A percentile compares a stretch with the other conserved stretches of the same genome.
Evolutionary conservation across 208 protist species (phyloP).

Genomic region (Endotrypanum monterogeii): DNA sequence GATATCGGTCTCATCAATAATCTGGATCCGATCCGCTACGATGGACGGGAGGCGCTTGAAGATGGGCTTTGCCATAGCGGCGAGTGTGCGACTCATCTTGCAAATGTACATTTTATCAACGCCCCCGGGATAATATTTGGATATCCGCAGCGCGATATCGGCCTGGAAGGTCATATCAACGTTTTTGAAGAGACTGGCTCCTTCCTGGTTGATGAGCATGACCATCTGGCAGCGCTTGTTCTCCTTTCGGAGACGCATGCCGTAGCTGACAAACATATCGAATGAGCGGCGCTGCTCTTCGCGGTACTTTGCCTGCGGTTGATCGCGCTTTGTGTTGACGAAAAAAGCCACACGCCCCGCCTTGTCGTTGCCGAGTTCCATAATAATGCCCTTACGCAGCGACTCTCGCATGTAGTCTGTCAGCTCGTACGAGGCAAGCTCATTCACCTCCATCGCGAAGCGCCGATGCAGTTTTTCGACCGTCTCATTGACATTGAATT

Average conservation of each 20-base stretch:
- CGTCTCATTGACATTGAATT: slow-evolving; percentile 71
- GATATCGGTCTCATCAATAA: slow-evolving; percentile 47
- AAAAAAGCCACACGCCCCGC: slow-evolving; percentile 50
- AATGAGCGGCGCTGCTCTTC: slow-evolving; percentile 50
- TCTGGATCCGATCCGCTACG: slow-evolving; percentile 64
- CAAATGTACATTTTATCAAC: slow-evolving; percentile 78
- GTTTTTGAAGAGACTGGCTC: slow-evolving; percentile 58
- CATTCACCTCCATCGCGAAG: slow-evolving; percentile 57
- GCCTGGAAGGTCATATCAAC: slow-evolving; percentile 69
- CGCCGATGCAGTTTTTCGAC: slow-evolving; percentile 70
- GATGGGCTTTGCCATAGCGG: slow-evolving; percentile 58
- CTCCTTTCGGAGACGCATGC: slow-evolving; percentile 49
- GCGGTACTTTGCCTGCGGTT: slow-evolving; percentile 37
- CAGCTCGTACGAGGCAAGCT: slow-evolving; percentile 57
- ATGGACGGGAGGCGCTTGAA: slow-evolving; percentile 57
- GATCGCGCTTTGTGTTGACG: slow-evolving; percentile 52
- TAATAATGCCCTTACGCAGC: slow-evolving; percentile 60
- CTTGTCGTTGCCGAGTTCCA: slow-evolving; percentile 66
- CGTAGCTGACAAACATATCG: slow-evolving; percentile 78
- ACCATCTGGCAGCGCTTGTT: slow-evolving; percentile 55
- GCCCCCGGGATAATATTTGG: slow-evolving; percentile 66
- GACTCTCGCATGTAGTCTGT: slow-evolving; percentile 60
- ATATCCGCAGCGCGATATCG: slow-evolving; percentile 62
- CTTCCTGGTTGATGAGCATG: slow-evolving; percentile 72
- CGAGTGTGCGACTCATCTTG: slow-evolving; percentile 59